phyloP scores from a whole-genome alignment of 306 rosid species.

The Vigna nakashimae region DNA sequence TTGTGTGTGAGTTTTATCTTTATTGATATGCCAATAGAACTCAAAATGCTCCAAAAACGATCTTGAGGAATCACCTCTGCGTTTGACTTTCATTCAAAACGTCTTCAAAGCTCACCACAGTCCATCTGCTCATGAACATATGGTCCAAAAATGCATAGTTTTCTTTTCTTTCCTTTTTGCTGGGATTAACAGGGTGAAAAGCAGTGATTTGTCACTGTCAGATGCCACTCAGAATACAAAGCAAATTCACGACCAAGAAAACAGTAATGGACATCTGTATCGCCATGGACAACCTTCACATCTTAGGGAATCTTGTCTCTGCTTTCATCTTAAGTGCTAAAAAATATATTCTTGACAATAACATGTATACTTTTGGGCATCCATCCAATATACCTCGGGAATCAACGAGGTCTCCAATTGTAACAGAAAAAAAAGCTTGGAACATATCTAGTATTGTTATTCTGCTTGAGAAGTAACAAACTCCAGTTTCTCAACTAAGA shows the following conservation, averaged over 20 bases:
- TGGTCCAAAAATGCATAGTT: constrained; percentile 5
- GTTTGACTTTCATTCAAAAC: background rate
- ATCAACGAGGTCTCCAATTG: constrained; percentile 11
- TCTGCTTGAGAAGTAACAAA: constrained; percentile 15
- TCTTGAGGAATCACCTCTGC: constrained; percentile 14
- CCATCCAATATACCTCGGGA: background rate
- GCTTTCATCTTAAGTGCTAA: background rate
- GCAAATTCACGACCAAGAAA: background rate
- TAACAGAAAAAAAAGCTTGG: background rate
- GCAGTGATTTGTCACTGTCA: constrained; percentile 6
- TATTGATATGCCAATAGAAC: background rate
- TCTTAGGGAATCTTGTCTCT: background rate
- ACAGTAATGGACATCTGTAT: background rate
- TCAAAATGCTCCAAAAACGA: background rate
- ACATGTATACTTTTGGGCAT: constrained; percentile 6
- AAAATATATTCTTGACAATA: constrained; percentile 18
- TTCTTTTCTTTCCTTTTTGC: background rate
- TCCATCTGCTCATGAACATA: background rate
- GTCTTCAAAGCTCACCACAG: background rate
- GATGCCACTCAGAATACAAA: background rate
- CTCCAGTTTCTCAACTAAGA: constrained; percentile 25
- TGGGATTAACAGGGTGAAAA: background rate
- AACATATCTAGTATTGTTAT: background rate
- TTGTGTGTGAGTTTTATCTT: background rate
- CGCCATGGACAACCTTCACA: constrained; percentile 1